These are phyloP conservation scores for Sporothrix euskadiensis DNA, from an alignment of 2,329 filamentous ascomycete species.

Conservation along the genomic window DNA sequence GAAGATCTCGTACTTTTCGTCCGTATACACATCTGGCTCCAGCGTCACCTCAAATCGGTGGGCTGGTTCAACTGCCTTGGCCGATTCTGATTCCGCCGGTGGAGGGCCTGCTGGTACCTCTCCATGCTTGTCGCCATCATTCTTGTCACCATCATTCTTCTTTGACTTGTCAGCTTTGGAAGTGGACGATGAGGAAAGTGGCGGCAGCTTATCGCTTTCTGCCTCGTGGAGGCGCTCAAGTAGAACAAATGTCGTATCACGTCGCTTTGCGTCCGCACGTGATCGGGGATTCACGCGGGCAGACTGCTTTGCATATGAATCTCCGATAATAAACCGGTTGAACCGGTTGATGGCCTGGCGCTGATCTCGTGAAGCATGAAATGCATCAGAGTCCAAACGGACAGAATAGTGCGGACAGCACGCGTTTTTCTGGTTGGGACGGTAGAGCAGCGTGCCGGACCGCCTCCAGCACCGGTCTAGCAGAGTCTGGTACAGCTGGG, in stretches of 20 bases:
- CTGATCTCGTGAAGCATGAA: constrained; percentile 70
- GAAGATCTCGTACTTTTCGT: constrained; percentile 74
- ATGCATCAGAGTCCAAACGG: constrained; percentile 65
- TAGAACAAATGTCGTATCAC: constrained; percentile 68
- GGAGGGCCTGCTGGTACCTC: neutral
- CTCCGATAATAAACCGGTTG: constrained; percentile 66
- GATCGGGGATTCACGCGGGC: constrained; percentile 66
- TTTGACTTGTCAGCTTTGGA: neutral
- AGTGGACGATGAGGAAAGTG: neutral
- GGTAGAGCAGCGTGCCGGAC: constrained; percentile 70
- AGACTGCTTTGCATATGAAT: constrained; percentile 64
- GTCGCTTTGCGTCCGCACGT: constrained; percentile 63
- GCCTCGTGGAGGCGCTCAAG: constrained; percentile 67
- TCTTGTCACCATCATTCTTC: neutral
- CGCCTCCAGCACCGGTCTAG: constrained; percentile 77
- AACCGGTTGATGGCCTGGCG: constrained; percentile 75
- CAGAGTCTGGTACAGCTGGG: constrained; percentile 68
- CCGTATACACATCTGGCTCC: constrained; percentile 68
- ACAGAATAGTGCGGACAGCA: constrained; percentile 94
- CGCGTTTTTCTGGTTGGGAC: constrained; percentile 73
- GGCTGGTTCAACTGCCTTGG: constrained; percentile 52
- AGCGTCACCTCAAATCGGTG: constrained; percentile 69
- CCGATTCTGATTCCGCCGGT: neutral
- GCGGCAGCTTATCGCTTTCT: constrained; percentile 55
- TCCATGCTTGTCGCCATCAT: neutral